Conservation (phyloP, 148 eudicot genomes). For the Hydrangea macrophylla region DNA sequence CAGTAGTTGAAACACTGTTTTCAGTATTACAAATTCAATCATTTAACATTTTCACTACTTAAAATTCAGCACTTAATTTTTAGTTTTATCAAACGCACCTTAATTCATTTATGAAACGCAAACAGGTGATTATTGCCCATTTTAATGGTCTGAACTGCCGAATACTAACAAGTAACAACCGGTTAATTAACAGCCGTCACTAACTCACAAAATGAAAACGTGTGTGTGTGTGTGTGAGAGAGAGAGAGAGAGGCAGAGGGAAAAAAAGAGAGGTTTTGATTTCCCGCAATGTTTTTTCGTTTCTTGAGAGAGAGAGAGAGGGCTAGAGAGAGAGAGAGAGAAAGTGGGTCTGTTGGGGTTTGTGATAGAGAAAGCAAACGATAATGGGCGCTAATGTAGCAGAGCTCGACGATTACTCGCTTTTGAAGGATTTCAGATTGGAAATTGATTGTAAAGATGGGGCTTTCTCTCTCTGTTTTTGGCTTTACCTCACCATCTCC, state of each 20-base stretch:
- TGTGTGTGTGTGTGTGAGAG: too few species aligned
- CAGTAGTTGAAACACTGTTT: too few species aligned
- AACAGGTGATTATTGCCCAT: slow-evolving; percentile 14
- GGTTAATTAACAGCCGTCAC: slow-evolving; percentile 25
- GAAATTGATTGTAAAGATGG: slow-evolving; percentile 32
- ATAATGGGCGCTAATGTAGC: slow-evolving; percentile 16
- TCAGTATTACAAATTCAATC: too few species aligned
- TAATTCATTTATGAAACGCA: too few species aligned
- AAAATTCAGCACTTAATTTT: too few species aligned
- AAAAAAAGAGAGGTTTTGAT: too few species aligned
- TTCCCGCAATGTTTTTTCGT: too few species aligned
- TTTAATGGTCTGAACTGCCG: slow-evolving; percentile 28
- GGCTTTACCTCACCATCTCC: slow-evolving; percentile 54
- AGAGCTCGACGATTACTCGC: slow-evolving; percentile 30
- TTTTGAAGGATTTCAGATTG: slow-evolving; percentile 49
- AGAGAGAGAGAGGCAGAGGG: slow-evolving; percentile 2
- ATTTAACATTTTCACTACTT: too few species aligned
- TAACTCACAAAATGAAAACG: too few species aligned
- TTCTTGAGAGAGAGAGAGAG: too few species aligned
- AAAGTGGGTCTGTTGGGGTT: neutral
- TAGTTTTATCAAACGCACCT: too few species aligned
- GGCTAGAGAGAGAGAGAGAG: neutral
- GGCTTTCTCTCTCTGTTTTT: slow-evolving; percentile 53
- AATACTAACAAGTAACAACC: slow-evolving; percentile 34
- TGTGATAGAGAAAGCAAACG: neutral